A percentile compares a stretch with the other conserved stretches of the same genome.
Evolutionary conservation across 768 basidiomycete genomes (phyloP).

Genomic region (Macrocybe gigantea): DNA sequence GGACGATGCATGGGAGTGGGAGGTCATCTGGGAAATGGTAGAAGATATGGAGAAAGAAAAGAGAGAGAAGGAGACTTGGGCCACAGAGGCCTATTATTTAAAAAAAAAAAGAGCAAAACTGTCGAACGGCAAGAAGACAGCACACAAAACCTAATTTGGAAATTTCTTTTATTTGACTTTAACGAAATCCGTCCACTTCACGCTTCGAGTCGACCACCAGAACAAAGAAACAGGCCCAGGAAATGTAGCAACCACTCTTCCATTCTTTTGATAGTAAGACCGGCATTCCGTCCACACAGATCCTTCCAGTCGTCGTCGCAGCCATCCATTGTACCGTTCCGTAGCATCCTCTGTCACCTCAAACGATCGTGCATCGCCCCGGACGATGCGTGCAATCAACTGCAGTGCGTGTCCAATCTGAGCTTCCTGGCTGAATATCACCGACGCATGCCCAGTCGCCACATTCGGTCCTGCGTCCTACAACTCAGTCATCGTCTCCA

Average conservation of each 20-base stretch:
- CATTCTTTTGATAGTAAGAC: constrained; percentile 45
- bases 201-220: constrained; percentile 44
- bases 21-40: constrained; percentile 38
- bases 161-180: constrained; percentile 17
- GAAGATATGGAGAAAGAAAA: constrained; percentile 7
- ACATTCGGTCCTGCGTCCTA: constrained; percentile 43
- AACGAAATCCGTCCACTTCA: constrained; percentile 37
- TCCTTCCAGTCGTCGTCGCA: constrained; percentile 38
- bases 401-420: constrained; percentile 48
- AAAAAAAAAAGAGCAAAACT: constrained; percentile 10
- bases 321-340: constrained; percentile 43
- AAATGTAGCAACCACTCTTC: constrained; percentile 43
- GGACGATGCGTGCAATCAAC: constrained; percentile 46
- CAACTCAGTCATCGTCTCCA: neutral
- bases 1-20: constrained; percentile 53
- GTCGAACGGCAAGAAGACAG: constrained; percentile 11
- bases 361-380: constrained; percentile 42
- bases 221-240: constrained; percentile 47
- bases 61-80: no score
- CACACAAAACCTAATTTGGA: constrained; percentile 15
- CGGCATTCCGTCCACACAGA: constrained; percentile 51
- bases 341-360: constrained; percentile 41
- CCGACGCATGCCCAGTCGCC: constrained; percentile 51
- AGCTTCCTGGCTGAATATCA: constrained; percentile 49
- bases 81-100: neutral